Evolutionary conservation across 2,329 filamentous ascomycete species (phyloP).

Genomic region (Dothistroma septosporum): DNA sequence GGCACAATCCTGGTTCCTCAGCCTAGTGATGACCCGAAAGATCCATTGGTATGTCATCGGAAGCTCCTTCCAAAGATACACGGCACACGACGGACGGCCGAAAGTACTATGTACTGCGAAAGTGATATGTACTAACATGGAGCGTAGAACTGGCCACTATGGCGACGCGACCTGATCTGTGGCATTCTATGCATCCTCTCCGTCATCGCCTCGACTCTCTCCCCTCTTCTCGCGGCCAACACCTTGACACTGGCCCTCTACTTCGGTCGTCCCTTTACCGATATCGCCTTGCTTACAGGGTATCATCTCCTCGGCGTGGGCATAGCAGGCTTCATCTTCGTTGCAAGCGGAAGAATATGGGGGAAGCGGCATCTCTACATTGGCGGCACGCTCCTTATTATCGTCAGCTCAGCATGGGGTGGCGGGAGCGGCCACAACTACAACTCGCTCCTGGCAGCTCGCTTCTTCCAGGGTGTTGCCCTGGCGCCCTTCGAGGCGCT

Average conservation of each 20-base stretch:
- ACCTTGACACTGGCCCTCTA: slow-evolving; percentile 70
- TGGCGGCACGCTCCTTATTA: slow-evolving; percentile 67
- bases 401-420: slow-evolving; percentile 73
- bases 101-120: not conserved
- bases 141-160: slow-evolving; percentile 73
- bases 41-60: slow-evolving; percentile 61
- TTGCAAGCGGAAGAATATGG: slow-evolving; percentile 84
- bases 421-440: slow-evolving; percentile 66
- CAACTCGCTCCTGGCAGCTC: slow-evolving; percentile 67
- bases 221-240: slow-evolving; percentile 82
- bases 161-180: slow-evolving; percentile 78
- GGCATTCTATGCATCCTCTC: slow-evolving; percentile 72
- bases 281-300: slow-evolving; percentile 76
- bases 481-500: slow-evolving; percentile 85
- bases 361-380: slow-evolving; percentile 88
- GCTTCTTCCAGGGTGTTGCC: slow-evolving; percentile 81
- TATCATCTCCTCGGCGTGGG: slow-evolving; percentile 83
- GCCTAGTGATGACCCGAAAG: slow-evolving; percentile 84
- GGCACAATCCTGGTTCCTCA: slow-evolving; percentile 73
- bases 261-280: slow-evolving; percentile 62
- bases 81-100: not conserved
- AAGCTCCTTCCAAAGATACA: not conserved
- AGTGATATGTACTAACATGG: not conserved
- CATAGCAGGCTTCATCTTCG: slow-evolving; percentile 75
- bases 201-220: slow-evolving; percentile 78